These are phyloP conservation scores for Entrophospora sp. DNA, from an alignment of 192 early-diverging fungal species.

Conservation along the genomic window DNA sequence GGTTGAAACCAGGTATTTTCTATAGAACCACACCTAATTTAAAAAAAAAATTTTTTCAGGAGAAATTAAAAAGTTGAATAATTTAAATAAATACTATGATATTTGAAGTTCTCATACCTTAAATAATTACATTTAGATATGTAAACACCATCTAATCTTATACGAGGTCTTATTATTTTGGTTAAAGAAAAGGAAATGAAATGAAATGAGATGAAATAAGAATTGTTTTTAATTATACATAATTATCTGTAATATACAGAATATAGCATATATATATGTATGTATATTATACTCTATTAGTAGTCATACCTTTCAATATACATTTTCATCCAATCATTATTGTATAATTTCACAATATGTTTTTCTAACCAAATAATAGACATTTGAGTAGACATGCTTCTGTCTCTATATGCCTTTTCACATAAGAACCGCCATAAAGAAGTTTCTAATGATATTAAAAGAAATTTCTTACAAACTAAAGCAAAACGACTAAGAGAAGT, in stretches of 20 bases:
- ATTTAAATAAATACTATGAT: background rate
- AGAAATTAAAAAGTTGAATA: background rate
- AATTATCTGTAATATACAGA: background rate
- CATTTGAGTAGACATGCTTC: background rate
- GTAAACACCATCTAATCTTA: conserved; percentile 36
- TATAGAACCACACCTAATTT: conserved; percentile 22
- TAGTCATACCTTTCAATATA: conserved; percentile 28
- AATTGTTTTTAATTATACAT: background rate
- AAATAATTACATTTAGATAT: conserved; percentile 35
- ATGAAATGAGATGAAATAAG: background rate
- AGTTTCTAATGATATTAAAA: conserved; percentile 22
- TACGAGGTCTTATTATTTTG: conserved; percentile 23
- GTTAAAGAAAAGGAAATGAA: too few species aligned
- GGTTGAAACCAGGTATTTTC: conserved; percentile 31
- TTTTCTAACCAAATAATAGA: conserved; percentile 5
- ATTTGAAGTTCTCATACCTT: conserved; percentile 10
- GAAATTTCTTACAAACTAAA: conserved; percentile 31
- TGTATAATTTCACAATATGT: conserved; percentile 21
- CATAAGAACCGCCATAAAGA: conserved; percentile 30
- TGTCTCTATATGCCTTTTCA: conserved; percentile 19
- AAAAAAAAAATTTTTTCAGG: background rate
- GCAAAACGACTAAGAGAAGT: conserved; percentile 24
- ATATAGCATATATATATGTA: background rate
- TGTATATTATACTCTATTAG: background rate
- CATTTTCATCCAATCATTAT: conserved; percentile 29